Percentiles rank a stretch among this genome's conserved stretches.
These are phyloP conservation scores for Geotrichum fermentans DNA, from an alignment of 1,139 yeast species.

Conservation along the genomic window DNA sequence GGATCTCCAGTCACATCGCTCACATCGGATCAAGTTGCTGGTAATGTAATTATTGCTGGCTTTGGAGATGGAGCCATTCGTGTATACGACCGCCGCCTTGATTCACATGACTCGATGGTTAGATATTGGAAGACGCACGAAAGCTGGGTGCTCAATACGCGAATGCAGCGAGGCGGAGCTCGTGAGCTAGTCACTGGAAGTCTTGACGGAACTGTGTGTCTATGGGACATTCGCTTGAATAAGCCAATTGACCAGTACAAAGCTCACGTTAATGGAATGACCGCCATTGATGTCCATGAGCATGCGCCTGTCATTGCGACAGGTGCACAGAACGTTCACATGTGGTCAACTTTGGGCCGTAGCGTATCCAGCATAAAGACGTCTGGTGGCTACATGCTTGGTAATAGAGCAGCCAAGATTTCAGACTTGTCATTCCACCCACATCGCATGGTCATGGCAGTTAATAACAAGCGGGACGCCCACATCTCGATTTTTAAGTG, in stretches of 20 bases:
- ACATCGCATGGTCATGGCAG: conserved; percentile 89
- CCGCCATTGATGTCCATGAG: conserved; percentile 81
- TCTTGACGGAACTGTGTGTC: conserved; percentile 71
- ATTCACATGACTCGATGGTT: conserved; percentile 81
- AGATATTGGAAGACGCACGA: conserved; percentile 64
- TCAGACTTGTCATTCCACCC: conserved; percentile 81
- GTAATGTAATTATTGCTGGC: conserved; percentile 87
- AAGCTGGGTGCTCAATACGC: conserved; percentile 71
- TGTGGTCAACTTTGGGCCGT: conserved; percentile 87
- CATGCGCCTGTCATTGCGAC: conserved; percentile 93
- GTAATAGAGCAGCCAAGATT: conserved; percentile 46
- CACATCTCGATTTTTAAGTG: conserved; percentile 64
- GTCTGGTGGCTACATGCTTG: conserved; percentile 40
- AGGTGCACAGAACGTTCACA: conserved; percentile 73
- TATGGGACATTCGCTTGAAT: conserved; percentile 83
- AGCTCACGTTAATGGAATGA: conserved; percentile 59
- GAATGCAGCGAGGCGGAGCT: conserved; percentile 95
- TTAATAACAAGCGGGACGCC: conserved; percentile 75
- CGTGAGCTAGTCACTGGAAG: conserved; percentile 83
- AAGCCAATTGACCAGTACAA: conserved; percentile 63
- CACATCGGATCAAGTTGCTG: conserved; percentile 93
- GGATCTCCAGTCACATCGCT: conserved; percentile 83
- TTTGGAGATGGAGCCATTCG: conserved; percentile 89
- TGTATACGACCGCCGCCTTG: conserved; percentile 84
- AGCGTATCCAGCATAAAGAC: conserved; percentile 58